Conservation (phyloP, 108 stramenopile genomes). For the Licmophora abbreviata region DNA sequence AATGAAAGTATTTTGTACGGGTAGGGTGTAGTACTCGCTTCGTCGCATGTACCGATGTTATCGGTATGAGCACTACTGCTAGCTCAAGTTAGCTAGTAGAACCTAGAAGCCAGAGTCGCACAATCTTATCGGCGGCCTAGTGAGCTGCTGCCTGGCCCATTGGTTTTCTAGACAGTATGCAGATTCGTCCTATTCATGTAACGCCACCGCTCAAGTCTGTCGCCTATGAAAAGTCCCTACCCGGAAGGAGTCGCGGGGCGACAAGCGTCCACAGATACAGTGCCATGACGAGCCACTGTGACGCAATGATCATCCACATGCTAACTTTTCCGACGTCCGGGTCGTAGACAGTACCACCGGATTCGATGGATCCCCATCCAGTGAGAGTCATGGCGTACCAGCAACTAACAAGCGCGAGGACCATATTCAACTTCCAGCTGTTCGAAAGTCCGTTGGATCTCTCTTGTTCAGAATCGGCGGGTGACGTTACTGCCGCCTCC, state of each 20-base stretch:
- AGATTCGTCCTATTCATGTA: too few species aligned
- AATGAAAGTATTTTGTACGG: too few species aligned
- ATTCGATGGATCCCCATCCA: constrained; percentile 79
- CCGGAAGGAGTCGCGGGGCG: constrained; percentile 84
- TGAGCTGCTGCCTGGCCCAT: too few species aligned
- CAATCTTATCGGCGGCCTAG: too few species aligned
- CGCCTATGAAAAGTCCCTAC: constrained; percentile 70
- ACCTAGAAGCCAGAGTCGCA: too few species aligned
- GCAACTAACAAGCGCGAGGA: constrained; percentile 63
- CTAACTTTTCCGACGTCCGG: constrained; percentile 65
- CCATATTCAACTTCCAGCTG: constrained; percentile 84
- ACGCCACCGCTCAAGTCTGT: too few species aligned
- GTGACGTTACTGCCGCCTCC: constrained; percentile 9
- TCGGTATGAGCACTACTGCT: too few species aligned
- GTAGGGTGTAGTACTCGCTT: too few species aligned
- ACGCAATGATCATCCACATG: constrained; percentile 90
- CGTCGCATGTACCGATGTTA: too few species aligned
- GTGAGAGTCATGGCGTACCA: constrained; percentile 91
- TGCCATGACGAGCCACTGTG: constrained; percentile 79
- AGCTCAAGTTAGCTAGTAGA: too few species aligned
- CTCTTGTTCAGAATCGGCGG: constrained; percentile 7
- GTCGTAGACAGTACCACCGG: constrained; percentile 61
- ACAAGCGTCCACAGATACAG: constrained; percentile 90
- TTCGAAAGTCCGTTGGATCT: constrained; percentile 38
- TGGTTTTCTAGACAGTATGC: too few species aligned